These are phyloP conservation scores for Ulota crispa DNA, from an alignment of 225 moss, liverwort and hornwort genomes.

Conservation along the genomic window DNA sequence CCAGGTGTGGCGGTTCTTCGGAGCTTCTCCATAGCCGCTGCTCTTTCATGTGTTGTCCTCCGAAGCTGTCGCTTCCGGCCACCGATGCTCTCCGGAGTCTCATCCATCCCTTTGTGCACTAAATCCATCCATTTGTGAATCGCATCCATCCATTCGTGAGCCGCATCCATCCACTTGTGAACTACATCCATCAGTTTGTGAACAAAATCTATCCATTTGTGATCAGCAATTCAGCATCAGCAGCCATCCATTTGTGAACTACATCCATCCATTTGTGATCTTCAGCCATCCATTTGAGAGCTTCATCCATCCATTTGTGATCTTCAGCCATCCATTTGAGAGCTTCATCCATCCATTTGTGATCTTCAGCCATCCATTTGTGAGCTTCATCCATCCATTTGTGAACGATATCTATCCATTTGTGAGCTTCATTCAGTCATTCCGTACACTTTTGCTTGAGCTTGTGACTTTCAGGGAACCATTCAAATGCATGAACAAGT, in stretches of 20 bases:
- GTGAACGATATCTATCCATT: too few species aligned
- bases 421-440: background rate
- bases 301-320: too few species aligned
- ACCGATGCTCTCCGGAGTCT: background rate
- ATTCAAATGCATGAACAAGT: background rate
- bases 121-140: background rate
- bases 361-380: background rate
- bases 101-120: background rate
- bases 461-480: background rate
- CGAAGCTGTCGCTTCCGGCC: background rate
- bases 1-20: background rate
- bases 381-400: too few species aligned
- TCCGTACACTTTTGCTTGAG: background rate
- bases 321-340: too few species aligned
- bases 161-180: too few species aligned
- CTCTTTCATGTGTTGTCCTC: conserved; percentile 6
- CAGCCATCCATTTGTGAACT: too few species aligned
- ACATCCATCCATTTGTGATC: background rate
- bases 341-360: background rate
- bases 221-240: too few species aligned
- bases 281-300: background rate
- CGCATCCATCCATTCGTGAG: fast-evolving
- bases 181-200: too few species aligned
- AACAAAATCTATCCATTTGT: too few species aligned
- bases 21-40: background rate